Conservation (phyloP, 1,139 yeast genomes). For the Pichia cactophila region DNA sequence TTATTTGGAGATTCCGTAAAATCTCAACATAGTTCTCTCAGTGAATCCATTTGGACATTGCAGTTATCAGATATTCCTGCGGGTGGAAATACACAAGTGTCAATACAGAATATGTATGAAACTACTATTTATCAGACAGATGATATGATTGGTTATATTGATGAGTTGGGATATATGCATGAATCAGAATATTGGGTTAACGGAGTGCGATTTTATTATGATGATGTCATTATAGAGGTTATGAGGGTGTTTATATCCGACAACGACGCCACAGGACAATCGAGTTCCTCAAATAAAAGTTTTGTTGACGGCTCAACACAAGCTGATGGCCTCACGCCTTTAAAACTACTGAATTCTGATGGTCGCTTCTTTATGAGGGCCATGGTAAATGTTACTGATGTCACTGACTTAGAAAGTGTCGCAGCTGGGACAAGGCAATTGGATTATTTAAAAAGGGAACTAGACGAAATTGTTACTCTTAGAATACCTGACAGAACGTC, state of each 20-base stretch:
- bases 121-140: slow-evolving; percentile 42
- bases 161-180: slow-evolving; percentile 63
- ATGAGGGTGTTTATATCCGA: slow-evolving; percentile 38
- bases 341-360: slow-evolving; percentile 46
- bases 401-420: slow-evolving; percentile 71
- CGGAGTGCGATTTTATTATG: slow-evolving; percentile 60
- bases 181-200: slow-evolving; percentile 60
- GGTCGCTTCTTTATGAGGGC: slow-evolving; percentile 58
- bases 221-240: slow-evolving; percentile 55
- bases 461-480: slow-evolving; percentile 60
- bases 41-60: slow-evolving; percentile 47
- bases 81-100: slow-evolving; percentile 67
- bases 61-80: slow-evolving; percentile 77
- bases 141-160: slow-evolving; percentile 34
- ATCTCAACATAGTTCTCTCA: slow-evolving; percentile 8
- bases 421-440: slow-evolving; percentile 60
- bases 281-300: no score
- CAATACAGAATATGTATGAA: slow-evolving; percentile 63
- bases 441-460: slow-evolving; percentile 51
- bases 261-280: neutral
- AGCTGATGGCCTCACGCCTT: slow-evolving; percentile 2
- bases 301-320: slow-evolving; percentile 27
- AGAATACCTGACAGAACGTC: slow-evolving; percentile 69
- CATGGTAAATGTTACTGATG: slow-evolving; percentile 58
- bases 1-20: slow-evolving; percentile 15